Evolutionary conservation across 2,329 filamentous ascomycete species (phyloP).

Genomic region (Fusarium mangiferae): DNA sequence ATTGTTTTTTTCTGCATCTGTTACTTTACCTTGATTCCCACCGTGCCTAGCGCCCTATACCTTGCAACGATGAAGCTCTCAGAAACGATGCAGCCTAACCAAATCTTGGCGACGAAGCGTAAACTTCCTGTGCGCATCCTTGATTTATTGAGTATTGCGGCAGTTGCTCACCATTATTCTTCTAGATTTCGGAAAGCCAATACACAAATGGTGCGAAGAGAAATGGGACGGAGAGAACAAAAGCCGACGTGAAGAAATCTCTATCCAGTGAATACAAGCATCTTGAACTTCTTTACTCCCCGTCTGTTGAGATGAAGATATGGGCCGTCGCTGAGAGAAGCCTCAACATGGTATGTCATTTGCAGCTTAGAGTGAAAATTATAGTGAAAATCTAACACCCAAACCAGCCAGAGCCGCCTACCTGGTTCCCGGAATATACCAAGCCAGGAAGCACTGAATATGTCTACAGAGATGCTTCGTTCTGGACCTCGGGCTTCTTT

Average conservation of each 20-base stretch:
- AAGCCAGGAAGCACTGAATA: not conserved
- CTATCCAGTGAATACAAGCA: not conserved
- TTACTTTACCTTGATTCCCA: no score
- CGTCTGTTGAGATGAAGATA: not conserved
- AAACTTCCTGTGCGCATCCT: not conserved
- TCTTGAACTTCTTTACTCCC: not conserved
- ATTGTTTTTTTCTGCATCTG: no score
- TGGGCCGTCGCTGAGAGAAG: not conserved
- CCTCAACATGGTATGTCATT: not conserved
- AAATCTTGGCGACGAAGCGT: not conserved
- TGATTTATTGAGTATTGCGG: accelerated
- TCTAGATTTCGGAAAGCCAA: not conserved
- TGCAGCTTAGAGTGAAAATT: not conserved
- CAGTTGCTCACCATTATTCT: accelerated
- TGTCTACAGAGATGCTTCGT: not conserved
- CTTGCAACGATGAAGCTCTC: not conserved
- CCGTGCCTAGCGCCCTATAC: no score
- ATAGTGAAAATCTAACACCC: not conserved
- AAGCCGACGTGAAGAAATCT: not conserved
- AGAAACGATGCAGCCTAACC: not conserved
- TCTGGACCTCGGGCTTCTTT: not conserved
- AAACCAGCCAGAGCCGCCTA: not conserved
- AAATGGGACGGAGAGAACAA: not conserved
- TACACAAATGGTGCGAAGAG: not conserved
- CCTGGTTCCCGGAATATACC: not conserved